These are phyloP conservation scores for Bruguiera hainesii DNA, from an alignment of 441 rosid species.

Conservation along the genomic window DNA sequence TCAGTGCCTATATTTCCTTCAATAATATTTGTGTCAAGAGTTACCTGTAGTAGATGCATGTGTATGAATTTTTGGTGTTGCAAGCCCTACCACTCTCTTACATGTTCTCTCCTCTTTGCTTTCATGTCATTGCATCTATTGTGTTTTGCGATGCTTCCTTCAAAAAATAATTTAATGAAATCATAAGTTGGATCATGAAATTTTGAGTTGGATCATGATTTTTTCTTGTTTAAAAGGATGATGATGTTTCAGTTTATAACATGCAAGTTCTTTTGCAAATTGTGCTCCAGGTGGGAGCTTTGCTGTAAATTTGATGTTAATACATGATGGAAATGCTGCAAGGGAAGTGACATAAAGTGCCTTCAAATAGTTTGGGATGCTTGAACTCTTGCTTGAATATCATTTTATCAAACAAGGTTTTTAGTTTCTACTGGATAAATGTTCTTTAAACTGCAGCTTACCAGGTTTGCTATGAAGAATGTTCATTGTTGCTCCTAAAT, in stretches of 20 bases:
- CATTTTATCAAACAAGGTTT: slow-evolving; percentile 70
- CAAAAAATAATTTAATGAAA: slow-evolving; percentile 81
- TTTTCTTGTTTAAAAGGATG: slow-evolving; percentile 18
- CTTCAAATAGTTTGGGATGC: slow-evolving; percentile 57
- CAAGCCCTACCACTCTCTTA: too few relatives aligned
- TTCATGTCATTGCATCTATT: slow-evolving; percentile 66
- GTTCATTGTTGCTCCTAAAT: background rate
- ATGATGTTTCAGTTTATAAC: slow-evolving; percentile 17
- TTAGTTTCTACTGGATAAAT: slow-evolving; percentile 69
- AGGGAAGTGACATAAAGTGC: slow-evolving; percentile 50
- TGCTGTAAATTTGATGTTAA: slow-evolving; percentile 77
- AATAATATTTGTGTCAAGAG: too few relatives aligned
- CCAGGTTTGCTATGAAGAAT: slow-evolving; percentile 43
- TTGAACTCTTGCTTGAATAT: slow-evolving; percentile 68
- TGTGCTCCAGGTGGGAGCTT: slow-evolving; percentile 66
- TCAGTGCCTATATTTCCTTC: background rate
- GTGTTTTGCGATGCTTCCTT: slow-evolving; percentile 77
- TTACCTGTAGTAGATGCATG: too few relatives aligned
- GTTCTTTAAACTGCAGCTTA: slow-evolving; percentile 85
- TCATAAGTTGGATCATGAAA: slow-evolving; percentile 29
- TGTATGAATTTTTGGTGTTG: too few relatives aligned
- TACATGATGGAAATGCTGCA: slow-evolving; percentile 59
- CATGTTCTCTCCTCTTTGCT: slow-evolving; percentile 5
- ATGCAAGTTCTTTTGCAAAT: slow-evolving; percentile 21
- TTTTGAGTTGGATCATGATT: slow-evolving; percentile 28